Base-by-base conservation (phyloP, 2,329 filamentous ascomycete genomes). In the Diaporthe helianthi region DNA sequence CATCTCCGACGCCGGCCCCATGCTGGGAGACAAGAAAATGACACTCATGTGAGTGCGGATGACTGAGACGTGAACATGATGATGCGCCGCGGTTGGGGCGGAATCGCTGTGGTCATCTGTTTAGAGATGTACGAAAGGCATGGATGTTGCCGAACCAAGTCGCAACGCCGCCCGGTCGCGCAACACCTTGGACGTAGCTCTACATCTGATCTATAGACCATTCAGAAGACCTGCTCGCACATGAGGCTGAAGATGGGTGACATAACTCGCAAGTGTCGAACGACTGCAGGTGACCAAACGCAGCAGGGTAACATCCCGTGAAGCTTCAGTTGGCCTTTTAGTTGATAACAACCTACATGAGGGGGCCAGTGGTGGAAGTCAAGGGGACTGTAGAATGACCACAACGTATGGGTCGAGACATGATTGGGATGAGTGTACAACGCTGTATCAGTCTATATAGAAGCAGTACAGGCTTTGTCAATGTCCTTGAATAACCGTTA, bases 121-220 rank as follows among this genome's bases (percentile, higher is more conserved):
- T 65, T 69, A 71, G 63, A 71, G 63, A 67, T 58, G 65, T 60
- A 58, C 61, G 63, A 64, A 31, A 22, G 63, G 67, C 61, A 60
- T 51, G 33, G 51, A 63, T 33, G 47, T 17, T 19, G 46, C 67
- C 49, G n/a, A 63, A 44, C 15, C 52, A 60, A 29, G 44, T 51
- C 38, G 22, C 51, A 36, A 38, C 15, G 44, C 13, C 24, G 26
- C 19, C n/a, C 13, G 53, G 26, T 47, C 26, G 17, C 31, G 22
- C 4, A n/a, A 24, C 47, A n/a, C 13, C n/a, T 29, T 29, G 9
- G 38, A 55, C 29, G 26, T 66, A 10, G n/a, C 26, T 12, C n/a
- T 47, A n/a, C 26, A 61, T 46, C 26, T 46, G 41, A 61, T 22
- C 55, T 19, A 33, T 46, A 47, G 55, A 61, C 12, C 38, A 38